A percentile compares a stretch with the other conserved stretches of the same genome.
Conservation (phyloP, 2,329 filamentous ascomycete species). For the Aspergillus sp. region DNA sequence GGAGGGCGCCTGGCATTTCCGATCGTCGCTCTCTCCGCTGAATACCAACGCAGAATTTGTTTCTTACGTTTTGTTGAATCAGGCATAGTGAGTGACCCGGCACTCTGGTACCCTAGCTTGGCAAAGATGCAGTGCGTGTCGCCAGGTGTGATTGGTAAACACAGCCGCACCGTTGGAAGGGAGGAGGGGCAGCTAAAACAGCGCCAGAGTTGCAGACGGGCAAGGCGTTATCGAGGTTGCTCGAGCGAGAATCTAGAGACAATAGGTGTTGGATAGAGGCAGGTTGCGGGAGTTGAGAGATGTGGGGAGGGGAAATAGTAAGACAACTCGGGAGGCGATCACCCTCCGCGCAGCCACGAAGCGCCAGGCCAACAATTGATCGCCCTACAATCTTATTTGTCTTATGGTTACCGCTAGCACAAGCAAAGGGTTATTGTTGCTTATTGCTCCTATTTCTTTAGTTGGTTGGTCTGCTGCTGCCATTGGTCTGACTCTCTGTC, state of each 20-base stretch:
- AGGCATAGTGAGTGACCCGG: slow-evolving; percentile 32
- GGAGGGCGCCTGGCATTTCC: slow-evolving; percentile 11
- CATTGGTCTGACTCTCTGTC: neutral
- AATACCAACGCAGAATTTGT: slow-evolving; percentile 16
- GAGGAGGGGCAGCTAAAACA: slow-evolving; percentile 4
- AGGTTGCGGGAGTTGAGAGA: neutral
- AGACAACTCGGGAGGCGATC: neutral
- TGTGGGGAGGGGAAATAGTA: neutral
- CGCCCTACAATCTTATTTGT: slow-evolving; percentile 8
- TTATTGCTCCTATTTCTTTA: slow-evolving; percentile 7
- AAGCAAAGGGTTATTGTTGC: slow-evolving; percentile 7
- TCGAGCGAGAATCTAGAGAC: neutral
- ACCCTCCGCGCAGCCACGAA: neutral
- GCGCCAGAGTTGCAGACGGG: neutral
- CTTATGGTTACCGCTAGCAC: neutral
- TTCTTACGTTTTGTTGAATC: slow-evolving; percentile 16
- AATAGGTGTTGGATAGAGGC: neutral
- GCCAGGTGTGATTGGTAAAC: slow-evolving; percentile 27
- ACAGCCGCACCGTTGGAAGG: slow-evolving; percentile 25
- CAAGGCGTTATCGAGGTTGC: slow-evolving; percentile 1
- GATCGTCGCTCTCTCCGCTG: slow-evolving; percentile 17
- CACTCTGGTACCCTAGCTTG: slow-evolving; percentile 33
- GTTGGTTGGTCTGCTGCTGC: neutral
- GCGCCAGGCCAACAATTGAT: slow-evolving; percentile 3
- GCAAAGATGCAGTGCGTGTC: slow-evolving; percentile 35